Evolutionary conservation across 176 grass and related monocot species (phyloP).

Genomic region (Melocanna baccifera): DNA sequence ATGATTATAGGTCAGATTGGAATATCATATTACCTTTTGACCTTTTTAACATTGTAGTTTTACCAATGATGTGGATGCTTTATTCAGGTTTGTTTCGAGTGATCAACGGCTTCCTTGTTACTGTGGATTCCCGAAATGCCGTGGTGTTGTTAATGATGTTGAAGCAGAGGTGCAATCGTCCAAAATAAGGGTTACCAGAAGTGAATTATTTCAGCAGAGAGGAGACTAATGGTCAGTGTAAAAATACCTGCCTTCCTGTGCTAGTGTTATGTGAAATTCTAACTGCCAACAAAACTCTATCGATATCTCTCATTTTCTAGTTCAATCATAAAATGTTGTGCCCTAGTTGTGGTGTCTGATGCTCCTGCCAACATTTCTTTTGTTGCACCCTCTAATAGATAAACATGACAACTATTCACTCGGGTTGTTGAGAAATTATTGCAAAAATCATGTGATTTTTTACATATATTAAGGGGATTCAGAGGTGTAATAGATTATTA

Average conservation of each 20-base stretch:
- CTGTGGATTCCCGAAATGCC: constrained; percentile 89
- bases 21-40: constrained; percentile 27
- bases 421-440: not conserved
- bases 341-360: not conserved
- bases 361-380: not conserved
- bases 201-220: constrained; percentile 65
- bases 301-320: not conserved
- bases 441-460: not conserved
- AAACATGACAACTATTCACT: not conserved
- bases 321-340: not conserved
- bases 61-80: constrained; percentile 41
- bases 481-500: not conserved
- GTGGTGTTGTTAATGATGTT: constrained; percentile 92
- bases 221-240: constrained; percentile 53
- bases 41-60: constrained; percentile 10
- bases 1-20: constrained; percentile 76
- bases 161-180: constrained; percentile 68
- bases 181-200: constrained; percentile 70
- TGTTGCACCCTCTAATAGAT: constrained; percentile 1
- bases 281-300: not conserved
- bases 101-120: constrained; percentile 86
- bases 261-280: not conserved
- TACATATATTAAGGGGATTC: not conserved
- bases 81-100: constrained; percentile 80
- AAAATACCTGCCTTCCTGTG: not conserved